Evolutionary conservation across 768 basidiomycete species (phyloP), one percentile per base, ranked within the genome.

Genomic region (Mycena chlorophos): DNA sequence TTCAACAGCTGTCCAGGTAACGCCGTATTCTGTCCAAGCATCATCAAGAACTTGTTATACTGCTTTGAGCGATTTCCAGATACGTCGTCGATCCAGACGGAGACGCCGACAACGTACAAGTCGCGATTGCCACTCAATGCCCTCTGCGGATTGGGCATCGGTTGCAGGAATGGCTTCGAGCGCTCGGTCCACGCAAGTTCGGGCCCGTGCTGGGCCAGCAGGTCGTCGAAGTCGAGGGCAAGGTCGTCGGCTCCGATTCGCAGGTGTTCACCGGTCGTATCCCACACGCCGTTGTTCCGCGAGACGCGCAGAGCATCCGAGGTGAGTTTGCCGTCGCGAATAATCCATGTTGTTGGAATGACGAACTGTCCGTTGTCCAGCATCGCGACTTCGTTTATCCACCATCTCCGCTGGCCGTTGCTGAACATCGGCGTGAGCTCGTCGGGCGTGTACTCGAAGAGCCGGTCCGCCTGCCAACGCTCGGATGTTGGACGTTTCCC

Each of bases 41-140:
- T 50, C 0, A 66, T 57, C 12, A 70, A 66, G 29, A 75, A 70
- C 28, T 71, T 71, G 31, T 76, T 73, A 69, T 73, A 77, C 23
- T 74, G 73, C n/a, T 55, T 55, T 5, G 17, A 19, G 2, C 27
- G 3, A 4, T 17, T 23, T 4, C 54, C 54, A 4, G 55, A 63
- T n/a, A 30, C 45, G 19, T 46, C 42, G 34, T 62, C 55, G 14
- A 40, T 37, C 46, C 58, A 58, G 25, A 14, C 1, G 2, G 59
- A 23, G 1, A 73, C 53, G 47, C 70, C 61, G 8, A 70, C 37
- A 1, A 68, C 45, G 34, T 64, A 73, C 28, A 58, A 68, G 20
- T 71, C 54, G 1, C 59, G 26, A 0, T 26, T n/a, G 1, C 60
- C 22, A 26, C 49, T 48, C 25, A 55, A n/a, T 3, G 25, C n/a